Percentiles rank a stretch among this genome's conserved stretches.
Evolutionary conservation across 2,329 filamentous ascomycete genomes (phyloP).

Genomic region (Magnaporthiopsis incrustans): DNA sequence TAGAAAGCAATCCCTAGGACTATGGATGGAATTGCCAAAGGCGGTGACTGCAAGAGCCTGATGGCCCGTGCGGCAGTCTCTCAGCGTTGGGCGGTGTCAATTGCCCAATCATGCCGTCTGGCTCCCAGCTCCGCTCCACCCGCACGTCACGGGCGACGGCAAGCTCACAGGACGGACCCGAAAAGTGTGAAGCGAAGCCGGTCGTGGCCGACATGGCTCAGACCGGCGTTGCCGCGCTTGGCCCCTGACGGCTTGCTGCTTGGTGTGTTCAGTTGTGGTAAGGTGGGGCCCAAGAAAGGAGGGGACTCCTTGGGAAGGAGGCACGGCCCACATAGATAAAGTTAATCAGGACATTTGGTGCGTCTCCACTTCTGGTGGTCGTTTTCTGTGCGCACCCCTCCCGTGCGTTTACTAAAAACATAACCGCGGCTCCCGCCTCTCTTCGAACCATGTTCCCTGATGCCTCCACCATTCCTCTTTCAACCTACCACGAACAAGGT

Average conservation of each 20-base stretch:
- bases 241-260: too few relatives aligned
- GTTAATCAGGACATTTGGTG: not conserved
- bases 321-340: not conserved
- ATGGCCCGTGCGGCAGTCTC: too few relatives aligned
- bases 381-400: not conserved
- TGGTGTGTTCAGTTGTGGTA: too few relatives aligned
- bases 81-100: too few relatives aligned
- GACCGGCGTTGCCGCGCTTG: not conserved
- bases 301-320: not conserved
- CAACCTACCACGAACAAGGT: not conserved
- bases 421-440: not conserved
- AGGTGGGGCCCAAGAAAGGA: not conserved
- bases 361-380: not conserved
- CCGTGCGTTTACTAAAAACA: not conserved
- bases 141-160: not conserved
- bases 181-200: not conserved
- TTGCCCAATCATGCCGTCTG: too few relatives aligned
- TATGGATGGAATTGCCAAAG: too few relatives aligned
- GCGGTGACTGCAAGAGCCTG: too few relatives aligned
- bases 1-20: too few relatives aligned
- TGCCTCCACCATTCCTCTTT: not conserved
- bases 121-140: not conserved
- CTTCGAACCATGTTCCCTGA: not conserved
- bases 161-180: too few relatives aligned
- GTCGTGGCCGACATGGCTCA: not conserved